Evolutionary conservation across 2,329 filamentous ascomycete genomes (phyloP).

Genomic region (Rhinocladiella mackenziei): DNA sequence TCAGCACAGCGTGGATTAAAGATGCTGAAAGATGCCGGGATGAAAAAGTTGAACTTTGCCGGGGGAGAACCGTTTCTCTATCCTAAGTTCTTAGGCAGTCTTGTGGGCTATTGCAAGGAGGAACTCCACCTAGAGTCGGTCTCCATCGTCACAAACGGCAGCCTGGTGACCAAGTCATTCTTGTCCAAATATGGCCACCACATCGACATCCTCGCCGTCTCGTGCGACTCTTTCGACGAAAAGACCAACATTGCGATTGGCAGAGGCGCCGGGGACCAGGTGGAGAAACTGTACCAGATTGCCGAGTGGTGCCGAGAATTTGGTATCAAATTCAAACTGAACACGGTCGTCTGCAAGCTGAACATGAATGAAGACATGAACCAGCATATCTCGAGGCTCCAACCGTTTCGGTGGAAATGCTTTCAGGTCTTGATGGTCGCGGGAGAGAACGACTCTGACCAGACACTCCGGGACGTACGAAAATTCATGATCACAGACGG

Average conservation of each 20-base stretch:
- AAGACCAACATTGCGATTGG: slow-evolving; percentile 51
- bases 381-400: slow-evolving; percentile 37
- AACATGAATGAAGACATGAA: slow-evolving; percentile 53
- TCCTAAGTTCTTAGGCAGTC: slow-evolving; percentile 40
- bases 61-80: slow-evolving; percentile 56
- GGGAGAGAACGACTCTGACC: slow-evolving; percentile 48
- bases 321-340: slow-evolving; percentile 55
- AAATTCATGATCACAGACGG: slow-evolving; percentile 47
- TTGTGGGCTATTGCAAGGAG: slow-evolving; percentile 49
- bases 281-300: slow-evolving; percentile 44
- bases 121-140: slow-evolving; percentile 49
- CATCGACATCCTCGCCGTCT: slow-evolving; percentile 54
- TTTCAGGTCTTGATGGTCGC: slow-evolving; percentile 54
- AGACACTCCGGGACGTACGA: slow-evolving; percentile 36
- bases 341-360: slow-evolving; percentile 51
- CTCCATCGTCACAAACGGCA: slow-evolving; percentile 54
- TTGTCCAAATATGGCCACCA: slow-evolving; percentile 42
- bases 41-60: slow-evolving; percentile 55
- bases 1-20: slow-evolving; percentile 45
- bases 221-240: slow-evolving; percentile 53
- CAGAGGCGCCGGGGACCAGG: slow-evolving; percentile 47
- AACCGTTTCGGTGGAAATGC: slow-evolving; percentile 53
- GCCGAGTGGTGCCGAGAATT: slow-evolving; percentile 45
- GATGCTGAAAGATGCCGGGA: slow-evolving; percentile 49
- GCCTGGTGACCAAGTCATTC: slow-evolving; percentile 44